phyloP scores from a whole-genome alignment of 441 rosid genomes.

The Mallotus repandus region DNA sequence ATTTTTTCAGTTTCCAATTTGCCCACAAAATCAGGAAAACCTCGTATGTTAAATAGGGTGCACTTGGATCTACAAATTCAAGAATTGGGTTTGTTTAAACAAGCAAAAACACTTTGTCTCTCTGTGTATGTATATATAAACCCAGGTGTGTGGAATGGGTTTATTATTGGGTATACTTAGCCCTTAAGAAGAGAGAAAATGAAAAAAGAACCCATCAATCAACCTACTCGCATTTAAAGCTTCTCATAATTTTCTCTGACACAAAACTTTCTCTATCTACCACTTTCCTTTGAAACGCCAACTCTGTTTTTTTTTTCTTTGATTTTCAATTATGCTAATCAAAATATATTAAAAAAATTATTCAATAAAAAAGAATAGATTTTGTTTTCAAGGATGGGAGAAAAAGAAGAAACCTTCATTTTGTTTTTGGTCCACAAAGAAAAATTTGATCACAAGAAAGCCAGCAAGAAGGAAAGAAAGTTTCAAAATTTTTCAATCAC shows the following conservation, averaged over 20 bases:
- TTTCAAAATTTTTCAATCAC: not conserved
- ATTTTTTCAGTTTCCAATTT: not conserved
- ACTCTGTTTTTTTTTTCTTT: not conserved
- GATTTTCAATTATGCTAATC: not conserved
- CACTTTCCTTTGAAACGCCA: slow-evolving; percentile 28
- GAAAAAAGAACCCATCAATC: slow-evolving; percentile 11
- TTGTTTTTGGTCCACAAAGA: too few species aligned
- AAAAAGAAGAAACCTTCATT: too few species aligned
- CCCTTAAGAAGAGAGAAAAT: slow-evolving; percentile 28
- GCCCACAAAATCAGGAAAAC: not conserved
- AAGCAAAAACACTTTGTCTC: not conserved
- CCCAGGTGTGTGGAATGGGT: slow-evolving; percentile 3
- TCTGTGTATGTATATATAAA: not conserved
- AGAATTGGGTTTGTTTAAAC: slow-evolving; percentile 26
- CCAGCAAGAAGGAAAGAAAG: too few species aligned
- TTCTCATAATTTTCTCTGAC: slow-evolving; percentile 11
- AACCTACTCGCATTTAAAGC: slow-evolving; percentile 72
- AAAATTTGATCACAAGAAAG: too few species aligned
- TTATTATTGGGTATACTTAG: slow-evolving; percentile 25
- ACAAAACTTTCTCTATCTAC: slow-evolving; percentile 18
- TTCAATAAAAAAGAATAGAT: too few species aligned
- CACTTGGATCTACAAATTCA: slow-evolving; percentile 23
- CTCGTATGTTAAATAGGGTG: not conserved
- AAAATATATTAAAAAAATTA: too few species aligned
- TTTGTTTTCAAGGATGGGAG: too few species aligned